Percentiles rank a stretch among this genome's conserved stretches.
These are phyloP conservation scores for Thalia dealbata DNA, from an alignment of 176 grass and related monocot genomes.

Conservation along the genomic window DNA sequence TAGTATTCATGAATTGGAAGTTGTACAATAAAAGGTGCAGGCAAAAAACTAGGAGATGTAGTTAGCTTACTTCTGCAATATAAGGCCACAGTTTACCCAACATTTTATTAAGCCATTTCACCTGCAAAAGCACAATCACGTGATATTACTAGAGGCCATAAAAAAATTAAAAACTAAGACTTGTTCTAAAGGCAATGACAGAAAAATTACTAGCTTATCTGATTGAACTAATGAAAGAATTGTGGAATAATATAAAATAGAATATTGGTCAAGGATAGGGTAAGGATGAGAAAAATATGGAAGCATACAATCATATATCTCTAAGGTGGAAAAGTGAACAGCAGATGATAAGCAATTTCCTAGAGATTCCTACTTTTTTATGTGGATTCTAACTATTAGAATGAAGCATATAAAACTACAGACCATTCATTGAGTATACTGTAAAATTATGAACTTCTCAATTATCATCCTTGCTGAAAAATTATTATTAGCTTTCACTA, in stretches of 20 bases:
- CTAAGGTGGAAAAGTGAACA: background rate
- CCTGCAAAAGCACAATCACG: constrained; percentile 41
- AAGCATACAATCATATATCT: background rate
- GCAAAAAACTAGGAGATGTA: constrained; percentile 2
- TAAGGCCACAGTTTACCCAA: constrained; percentile 91
- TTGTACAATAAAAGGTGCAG: background rate
- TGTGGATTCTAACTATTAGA: background rate
- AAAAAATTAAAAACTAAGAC: background rate
- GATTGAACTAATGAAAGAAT: background rate
- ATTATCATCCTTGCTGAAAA: background rate
- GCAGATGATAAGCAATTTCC: background rate
- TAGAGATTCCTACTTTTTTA: background rate
- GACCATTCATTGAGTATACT: too few species aligned
- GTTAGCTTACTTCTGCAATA: constrained; percentile 54
- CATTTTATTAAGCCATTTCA: constrained; percentile 91
- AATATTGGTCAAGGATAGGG: background rate
- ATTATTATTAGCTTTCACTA: background rate
- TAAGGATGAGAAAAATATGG: background rate
- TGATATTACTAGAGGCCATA: background rate
- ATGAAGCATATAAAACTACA: too few species aligned
- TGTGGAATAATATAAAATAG: background rate
- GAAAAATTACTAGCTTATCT: background rate
- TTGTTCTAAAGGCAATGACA: background rate
- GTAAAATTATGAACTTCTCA: background rate
- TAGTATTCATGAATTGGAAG: background rate